Evolutionary conservation across 176 grass and related monocot genomes (phyloP).

Genomic region (Triticum dicoccoides): DNA sequence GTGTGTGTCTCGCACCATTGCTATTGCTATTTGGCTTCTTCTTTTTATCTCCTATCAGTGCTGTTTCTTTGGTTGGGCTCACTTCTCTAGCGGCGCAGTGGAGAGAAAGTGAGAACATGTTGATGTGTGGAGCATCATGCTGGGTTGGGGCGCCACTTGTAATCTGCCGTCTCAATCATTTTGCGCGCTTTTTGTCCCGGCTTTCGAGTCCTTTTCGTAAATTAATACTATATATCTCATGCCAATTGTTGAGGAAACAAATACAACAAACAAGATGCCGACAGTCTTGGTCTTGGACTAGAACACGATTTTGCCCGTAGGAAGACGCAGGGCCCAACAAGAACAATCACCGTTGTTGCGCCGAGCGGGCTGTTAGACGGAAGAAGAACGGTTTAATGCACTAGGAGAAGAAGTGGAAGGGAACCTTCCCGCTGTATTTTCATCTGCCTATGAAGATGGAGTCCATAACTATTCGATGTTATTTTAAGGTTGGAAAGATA

Average conservation of each 20-base stretch:
- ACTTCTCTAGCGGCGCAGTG: too few relatives aligned
- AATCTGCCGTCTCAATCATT: neutral
- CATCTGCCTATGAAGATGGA: conserved; percentile 30
- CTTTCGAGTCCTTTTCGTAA: neutral
- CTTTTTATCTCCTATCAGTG: too few relatives aligned
- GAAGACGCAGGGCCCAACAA: neutral
- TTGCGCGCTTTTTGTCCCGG: neutral
- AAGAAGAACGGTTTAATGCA: neutral
- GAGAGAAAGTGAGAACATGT: too few relatives aligned
- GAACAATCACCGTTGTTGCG: neutral
- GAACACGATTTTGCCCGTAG: neutral
- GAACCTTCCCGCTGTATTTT: conserved; percentile 45
- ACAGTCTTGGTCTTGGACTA: neutral
- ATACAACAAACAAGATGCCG: neutral
- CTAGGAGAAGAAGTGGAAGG: neutral
- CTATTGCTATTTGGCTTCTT: too few relatives aligned
- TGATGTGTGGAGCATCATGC: neutral
- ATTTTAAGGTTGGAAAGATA: too few relatives aligned
- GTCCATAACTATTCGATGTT: neutral
- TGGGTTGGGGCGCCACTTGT: neutral
- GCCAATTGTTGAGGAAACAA: neutral
- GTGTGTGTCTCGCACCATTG: too few relatives aligned
- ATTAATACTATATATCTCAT: neutral
- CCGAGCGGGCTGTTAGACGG: conserved; percentile 11
- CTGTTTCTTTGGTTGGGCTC: too few relatives aligned